These are phyloP conservation scores for Malus sylvestris DNA, from an alignment of 306 rosid species.

Conservation along the genomic window DNA sequence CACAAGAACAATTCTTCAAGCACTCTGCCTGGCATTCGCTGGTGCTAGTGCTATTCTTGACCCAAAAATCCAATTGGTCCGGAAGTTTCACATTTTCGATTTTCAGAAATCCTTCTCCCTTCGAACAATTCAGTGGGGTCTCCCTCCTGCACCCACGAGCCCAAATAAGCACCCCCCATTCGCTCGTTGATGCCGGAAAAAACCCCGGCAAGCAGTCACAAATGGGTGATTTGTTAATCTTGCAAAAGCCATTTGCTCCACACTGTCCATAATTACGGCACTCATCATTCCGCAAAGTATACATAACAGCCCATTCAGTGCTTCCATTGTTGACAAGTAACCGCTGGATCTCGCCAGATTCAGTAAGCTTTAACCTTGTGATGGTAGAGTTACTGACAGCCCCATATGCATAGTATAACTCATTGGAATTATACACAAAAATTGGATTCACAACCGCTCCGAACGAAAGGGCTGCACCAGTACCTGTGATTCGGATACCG, in stretches of 20 bases:
- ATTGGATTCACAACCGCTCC: neutral
- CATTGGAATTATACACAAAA: neutral
- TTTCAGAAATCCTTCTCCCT: constrained; percentile 23
- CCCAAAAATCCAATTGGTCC: constrained; percentile 22
- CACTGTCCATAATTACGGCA: constrained; percentile 28
- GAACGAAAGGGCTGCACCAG: no score
- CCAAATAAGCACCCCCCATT: constrained; percentile 17
- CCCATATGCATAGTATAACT: neutral
- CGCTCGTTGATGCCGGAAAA: constrained; percentile 10
- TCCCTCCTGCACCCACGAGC: constrained; percentile 22
- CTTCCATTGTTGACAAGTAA: neutral
- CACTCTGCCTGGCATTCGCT: constrained; percentile 26
- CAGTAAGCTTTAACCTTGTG: neutral
- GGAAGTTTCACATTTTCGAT: constrained; percentile 23
- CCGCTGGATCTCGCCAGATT: neutral
- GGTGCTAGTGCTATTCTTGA: constrained; percentile 10
- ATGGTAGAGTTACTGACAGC: neutral
- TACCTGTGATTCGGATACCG: neutral
- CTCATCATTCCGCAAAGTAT: constrained; percentile 14
- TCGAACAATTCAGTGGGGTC: constrained; percentile 17
- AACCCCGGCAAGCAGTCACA: constrained; percentile 35
- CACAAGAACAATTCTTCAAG: constrained; percentile 30
- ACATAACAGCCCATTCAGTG: neutral
- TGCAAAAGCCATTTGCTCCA: constrained; percentile 32
- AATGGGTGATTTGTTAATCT: neutral